Conservation (phyloP, 2,329 filamentous ascomycete genomes). For the Passalora sequoiae region DNA sequence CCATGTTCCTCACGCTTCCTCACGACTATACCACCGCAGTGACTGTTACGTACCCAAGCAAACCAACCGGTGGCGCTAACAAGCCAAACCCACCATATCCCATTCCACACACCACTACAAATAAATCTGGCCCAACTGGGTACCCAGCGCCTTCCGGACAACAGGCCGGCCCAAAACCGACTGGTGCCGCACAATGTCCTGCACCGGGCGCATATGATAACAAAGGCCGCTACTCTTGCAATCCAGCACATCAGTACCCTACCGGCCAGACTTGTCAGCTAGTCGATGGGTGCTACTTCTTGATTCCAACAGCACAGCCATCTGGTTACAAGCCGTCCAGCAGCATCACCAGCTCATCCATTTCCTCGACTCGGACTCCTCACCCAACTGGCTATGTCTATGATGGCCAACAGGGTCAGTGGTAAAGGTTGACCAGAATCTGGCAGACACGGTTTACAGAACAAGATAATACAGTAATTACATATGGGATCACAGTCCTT, state of each 20-base stretch:
- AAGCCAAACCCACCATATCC: slow-evolving; percentile 1
- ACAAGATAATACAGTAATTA: slow-evolving; percentile 2
- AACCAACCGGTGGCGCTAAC: not conserved
- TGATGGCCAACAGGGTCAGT: not conserved
- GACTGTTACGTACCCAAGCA: slow-evolving; percentile 1
- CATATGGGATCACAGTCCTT: not conserved
- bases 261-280: too few species aligned
- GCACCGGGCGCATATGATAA: too few species aligned
- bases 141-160: not conserved
- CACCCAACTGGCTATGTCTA: not conserved
- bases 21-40: slow-evolving; percentile 3
- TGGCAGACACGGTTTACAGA: not conserved
- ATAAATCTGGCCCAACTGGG: not conserved
- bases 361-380: not conserved
- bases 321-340: not conserved
- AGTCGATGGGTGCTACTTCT: too few species aligned
- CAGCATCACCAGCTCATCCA: not conserved
- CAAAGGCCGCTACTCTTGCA: too few species aligned
- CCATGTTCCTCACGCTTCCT: not conserved
- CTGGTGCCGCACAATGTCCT: too few species aligned
- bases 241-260: not conserved
- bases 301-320: not conserved
- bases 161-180: not conserved
- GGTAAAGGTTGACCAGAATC: not conserved
- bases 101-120: not conserved